Evolutionary conservation across 2,329 filamentous ascomycete species (phyloP).

Genomic region (Calonectria naviculata): DNA sequence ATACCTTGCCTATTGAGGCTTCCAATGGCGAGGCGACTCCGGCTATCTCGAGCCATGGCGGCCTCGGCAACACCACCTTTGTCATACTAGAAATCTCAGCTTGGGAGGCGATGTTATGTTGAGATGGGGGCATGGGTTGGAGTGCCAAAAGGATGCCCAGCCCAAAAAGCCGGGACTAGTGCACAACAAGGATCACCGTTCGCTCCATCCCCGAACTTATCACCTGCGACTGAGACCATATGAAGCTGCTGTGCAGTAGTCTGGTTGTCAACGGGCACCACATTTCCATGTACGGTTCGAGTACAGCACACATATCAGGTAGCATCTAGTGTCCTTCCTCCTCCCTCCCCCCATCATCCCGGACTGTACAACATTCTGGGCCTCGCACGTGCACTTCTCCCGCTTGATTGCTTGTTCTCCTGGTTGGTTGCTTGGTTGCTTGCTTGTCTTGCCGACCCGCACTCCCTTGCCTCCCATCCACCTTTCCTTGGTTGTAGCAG

Average conservation of each 20-base stretch:
- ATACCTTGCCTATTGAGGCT: background rate
- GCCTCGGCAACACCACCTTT: background rate
- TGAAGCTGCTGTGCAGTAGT: constrained; percentile 24
- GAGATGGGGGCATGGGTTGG: background rate
- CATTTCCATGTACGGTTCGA: background rate
- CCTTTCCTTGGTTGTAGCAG: constrained; percentile 16
- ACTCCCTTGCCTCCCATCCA: constrained; percentile 14
- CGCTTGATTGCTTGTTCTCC: constrained; percentile 23
- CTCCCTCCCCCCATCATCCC: constrained; percentile 21
- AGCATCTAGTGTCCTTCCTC: background rate
- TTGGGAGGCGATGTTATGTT: background rate
- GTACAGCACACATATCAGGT: constrained; percentile 1
- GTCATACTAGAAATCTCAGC: background rate
- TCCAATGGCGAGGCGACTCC: background rate
- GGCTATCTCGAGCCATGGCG: background rate
- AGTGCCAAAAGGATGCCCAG: constrained; percentile 21
- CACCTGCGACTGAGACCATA: constrained; percentile 13
- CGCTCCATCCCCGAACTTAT: background rate
- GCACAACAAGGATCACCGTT: constrained; percentile 22
- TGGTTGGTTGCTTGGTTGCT: constrained; percentile 19
- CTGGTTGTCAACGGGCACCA: constrained; percentile 16
- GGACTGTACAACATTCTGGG: constrained; percentile 28
- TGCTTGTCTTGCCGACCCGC: constrained; percentile 11
- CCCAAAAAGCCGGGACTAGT: constrained; percentile 31
- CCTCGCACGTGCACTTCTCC: constrained; percentile 24